Evolutionary conservation across 257 asterid species (phyloP), one percentile per base, ranked within the genome.

Genomic region (Voacanga thouarsii): DNA sequence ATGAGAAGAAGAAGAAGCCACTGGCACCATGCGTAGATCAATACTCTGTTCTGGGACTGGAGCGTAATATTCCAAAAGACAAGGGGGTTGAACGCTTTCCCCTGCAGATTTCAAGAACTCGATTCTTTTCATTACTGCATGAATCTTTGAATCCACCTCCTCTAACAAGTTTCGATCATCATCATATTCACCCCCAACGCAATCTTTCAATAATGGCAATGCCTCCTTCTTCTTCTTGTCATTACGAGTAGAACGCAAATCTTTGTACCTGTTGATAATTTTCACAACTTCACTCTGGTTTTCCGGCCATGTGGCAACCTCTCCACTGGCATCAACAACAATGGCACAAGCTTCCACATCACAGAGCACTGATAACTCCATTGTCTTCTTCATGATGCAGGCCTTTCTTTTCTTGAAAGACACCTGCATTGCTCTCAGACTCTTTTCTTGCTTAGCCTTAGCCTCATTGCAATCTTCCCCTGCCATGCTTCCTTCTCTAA

Each of bases 261-360:
- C 49, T 44, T 43, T 60, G 56, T 69, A 75, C 24, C n/a, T 55
- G 39, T 47, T 19, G 23, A 69, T 11, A 71, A 75, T 63, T 19
- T 77, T 50, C 43, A 71, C 24, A 33, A 71, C 56, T 1, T 77
- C 84, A 3, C 12, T 1, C 21, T 33, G 69, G 49, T 77, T 81
- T 65, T 82, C 82, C 3, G 85, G 82, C 82, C 85, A 82, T 5
- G 82, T 66, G 4, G 70, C 49, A 10, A 82, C 14, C 37, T 30
- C n/a, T 19, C 79, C 82, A 6, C 73, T 9, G 5, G 72, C 69
- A 28, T 44, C 82, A 45, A 72, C 8, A 24, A 82, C 60, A 37
- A 82, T 6, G 6, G 72, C 73, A 37, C 82, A 82, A 11, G 72
- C 85, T 10, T 77, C 57, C 21, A 63, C 37, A 64, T 26, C 82